Conservation (phyloP, 225 moss, liverwort and hornwort genomes). For the Rhytidiadelphus loreus region DNA sequence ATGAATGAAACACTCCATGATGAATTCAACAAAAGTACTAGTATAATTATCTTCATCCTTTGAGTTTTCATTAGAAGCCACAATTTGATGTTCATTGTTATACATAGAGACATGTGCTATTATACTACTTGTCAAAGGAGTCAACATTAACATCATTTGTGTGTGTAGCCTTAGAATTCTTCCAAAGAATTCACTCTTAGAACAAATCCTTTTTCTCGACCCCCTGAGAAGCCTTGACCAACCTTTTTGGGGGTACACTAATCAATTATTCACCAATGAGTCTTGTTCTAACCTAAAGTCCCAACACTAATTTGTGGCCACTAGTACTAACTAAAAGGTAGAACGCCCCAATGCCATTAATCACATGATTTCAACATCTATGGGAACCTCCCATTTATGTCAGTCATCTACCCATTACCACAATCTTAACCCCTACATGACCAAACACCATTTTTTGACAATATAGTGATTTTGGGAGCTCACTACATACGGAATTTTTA, state of each 20-base stretch:
- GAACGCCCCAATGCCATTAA: fast-evolving
- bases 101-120: fast-evolving
- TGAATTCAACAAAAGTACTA: not conserved
- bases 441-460: too few species aligned
- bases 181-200: fast-evolving
- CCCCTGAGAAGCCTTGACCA: not conserved
- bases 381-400: fast-evolving
- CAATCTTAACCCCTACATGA: too few species aligned
- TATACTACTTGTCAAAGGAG: fast-evolving
- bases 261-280: not conserved
- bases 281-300: not conserved
- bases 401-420: fast-evolving
- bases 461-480: too few species aligned
- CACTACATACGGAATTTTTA: too few species aligned
- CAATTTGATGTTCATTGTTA: fast-evolving
- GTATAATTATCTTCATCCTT: not conserved
- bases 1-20: not conserved
- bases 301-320: not conserved
- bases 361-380: not conserved
- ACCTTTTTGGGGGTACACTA: not conserved
- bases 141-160: not conserved
- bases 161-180: not conserved
- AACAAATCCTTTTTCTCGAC: not conserved
- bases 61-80: not conserved
- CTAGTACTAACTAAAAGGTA: not conserved